These are phyloP conservation scores for Linnemannia exigua DNA, from an alignment of 192 early-diverging fungal genomes.

Conservation along the genomic window DNA sequence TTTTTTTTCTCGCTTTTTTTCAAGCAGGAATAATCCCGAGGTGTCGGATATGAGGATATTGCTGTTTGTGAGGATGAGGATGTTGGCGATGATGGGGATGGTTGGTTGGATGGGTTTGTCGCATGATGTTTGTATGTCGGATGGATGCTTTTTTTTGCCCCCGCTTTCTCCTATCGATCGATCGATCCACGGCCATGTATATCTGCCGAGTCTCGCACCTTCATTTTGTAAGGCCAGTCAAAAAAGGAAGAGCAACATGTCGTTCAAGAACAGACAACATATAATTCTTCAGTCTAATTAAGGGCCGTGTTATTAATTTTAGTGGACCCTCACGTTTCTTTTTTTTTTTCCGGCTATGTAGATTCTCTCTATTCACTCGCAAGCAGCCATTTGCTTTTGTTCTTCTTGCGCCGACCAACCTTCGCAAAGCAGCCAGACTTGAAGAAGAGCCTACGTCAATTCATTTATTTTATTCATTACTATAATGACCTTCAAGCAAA, in stretches of 20 bases:
- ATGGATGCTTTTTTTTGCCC: constrained; percentile 44
- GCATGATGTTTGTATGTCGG: constrained; percentile 1
- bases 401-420: too few species aligned
- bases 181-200: constrained; percentile 8
- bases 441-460: too few species aligned
- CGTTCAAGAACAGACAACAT: neutral
- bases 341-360: neutral
- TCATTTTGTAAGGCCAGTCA: constrained; percentile 54
- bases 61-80: neutral
- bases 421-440: too few species aligned
- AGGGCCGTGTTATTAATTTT: neutral
- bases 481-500: too few species aligned
- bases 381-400: neutral
- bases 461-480: too few species aligned
- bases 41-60: neutral
- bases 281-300: neutral
- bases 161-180: neutral
- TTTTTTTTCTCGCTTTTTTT: constrained; percentile 15
- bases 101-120: constrained; percentile 18
- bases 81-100: constrained; percentile 10
- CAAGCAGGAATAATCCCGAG: neutral
- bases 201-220: constrained; percentile 30
- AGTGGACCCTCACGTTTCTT: neutral
- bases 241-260: constrained; percentile 40
- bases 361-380: neutral